Evolutionary conservation across 371 early-diverging fungal species (phyloP), one percentile per base, ranked within the genome.

Genomic region (Rhizopus arrhizus): DNA sequence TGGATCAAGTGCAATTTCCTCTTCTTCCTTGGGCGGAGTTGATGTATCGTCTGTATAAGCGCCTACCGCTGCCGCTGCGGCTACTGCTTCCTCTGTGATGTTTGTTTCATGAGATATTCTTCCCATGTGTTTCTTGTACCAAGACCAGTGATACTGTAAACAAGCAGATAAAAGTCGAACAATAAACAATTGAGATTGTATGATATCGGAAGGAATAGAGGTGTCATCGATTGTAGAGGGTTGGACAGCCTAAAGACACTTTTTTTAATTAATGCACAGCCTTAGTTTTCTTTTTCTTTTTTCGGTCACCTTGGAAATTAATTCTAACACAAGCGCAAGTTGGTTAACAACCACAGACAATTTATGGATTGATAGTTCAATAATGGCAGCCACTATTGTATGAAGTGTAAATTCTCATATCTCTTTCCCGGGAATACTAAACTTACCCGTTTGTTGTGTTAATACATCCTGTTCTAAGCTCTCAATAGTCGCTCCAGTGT

Each of bases 111-210:
- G 51, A 46, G 55, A 59, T 34, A 57, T 67, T 61, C 38, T 73
- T 35, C 43, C 61, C 56, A 53, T 59, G 12, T 65, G 65, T 41
- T 85, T 84, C 40, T 84, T 78, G 69, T 83, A 82, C 55, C 78
- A 82, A 51, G 81, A 77, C 90, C 91, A 90, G 62, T 86, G 84
- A 43, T 85, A 84, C 38, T 85, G 83, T 77, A 90, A 78, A 69
- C 91, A 92, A 32, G 87, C 85, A 22, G 86, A 86, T 53, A 91
- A 57, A 47, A 91, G 66, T 58, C 85, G 77, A 50, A 92, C 71
- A 15, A 91, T 64, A 69, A 89, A 90, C n/a, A 89, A 70, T 66
- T 92, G 93, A 32, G 89, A 87, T 58, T 89, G 87, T 42, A 90
- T 64, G 36, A 85, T 73, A 56, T 90, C 87, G 47, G 67, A 58